Conservation (phyloP, 805 yeast genomes). For the Spathaspora boniae region DNA sequence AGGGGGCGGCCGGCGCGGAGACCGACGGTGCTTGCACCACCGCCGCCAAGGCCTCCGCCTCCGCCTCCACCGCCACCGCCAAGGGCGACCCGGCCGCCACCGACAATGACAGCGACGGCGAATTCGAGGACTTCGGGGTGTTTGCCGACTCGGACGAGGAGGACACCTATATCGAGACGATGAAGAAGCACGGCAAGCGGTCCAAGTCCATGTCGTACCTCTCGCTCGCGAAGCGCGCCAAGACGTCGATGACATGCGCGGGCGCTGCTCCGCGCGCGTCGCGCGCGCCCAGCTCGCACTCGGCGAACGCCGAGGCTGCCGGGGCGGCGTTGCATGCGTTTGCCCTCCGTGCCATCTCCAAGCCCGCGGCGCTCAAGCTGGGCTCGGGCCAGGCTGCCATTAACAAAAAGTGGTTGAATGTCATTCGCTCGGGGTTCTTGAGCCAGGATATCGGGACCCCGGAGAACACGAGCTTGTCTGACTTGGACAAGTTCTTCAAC, state of each 20-base stretch:
- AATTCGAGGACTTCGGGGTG: constrained; percentile 34
- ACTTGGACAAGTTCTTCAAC: constrained; percentile 43
- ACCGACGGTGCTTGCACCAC: not conserved
- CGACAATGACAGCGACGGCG: constrained; percentile 41
- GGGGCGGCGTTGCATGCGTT: constrained; percentile 74
- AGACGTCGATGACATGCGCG: constrained; percentile 65
- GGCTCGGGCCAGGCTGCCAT: constrained; percentile 18
- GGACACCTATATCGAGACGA: constrained; percentile 35
- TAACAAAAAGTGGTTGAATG: constrained; percentile 66
- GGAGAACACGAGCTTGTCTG: constrained; percentile 72
- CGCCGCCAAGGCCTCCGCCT: not conserved
- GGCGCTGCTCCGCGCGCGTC: constrained; percentile 82
- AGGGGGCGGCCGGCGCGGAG: not conserved
- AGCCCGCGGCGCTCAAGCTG: constrained; percentile 11
- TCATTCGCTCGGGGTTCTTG: constrained; percentile 72
- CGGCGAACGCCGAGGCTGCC: constrained; percentile 67
- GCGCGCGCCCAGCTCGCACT: constrained; percentile 52
- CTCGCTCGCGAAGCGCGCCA: constrained; percentile 45
- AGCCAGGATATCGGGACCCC: constrained; percentile 77
- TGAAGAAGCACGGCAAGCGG: constrained; percentile 49
- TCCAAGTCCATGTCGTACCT: constrained; percentile 65
- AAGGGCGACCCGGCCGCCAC: constrained; percentile 19
- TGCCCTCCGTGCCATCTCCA: constrained; percentile 50
- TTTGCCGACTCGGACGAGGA: constrained; percentile 40
- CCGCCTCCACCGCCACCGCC: constrained; percentile 1